Percentiles rank a stretch among this genome's conserved stretches.
phyloP scores from a whole-genome alignment of 768 basidiomycete species.

The Tubosaeta sp. region DNA sequence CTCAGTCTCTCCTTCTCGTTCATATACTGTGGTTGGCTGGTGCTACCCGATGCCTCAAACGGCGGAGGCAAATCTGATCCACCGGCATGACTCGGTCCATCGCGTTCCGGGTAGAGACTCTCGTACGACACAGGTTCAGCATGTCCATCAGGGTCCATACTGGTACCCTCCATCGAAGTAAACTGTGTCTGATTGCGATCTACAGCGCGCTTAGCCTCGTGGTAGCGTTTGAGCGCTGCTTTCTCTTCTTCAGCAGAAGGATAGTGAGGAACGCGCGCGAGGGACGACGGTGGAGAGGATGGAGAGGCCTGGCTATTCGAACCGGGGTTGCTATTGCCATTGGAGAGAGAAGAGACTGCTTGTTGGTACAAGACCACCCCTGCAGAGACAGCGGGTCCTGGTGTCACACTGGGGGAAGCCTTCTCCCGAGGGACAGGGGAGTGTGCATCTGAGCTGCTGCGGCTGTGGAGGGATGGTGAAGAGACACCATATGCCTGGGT shows the following conservation, averaged over 20 bases:
- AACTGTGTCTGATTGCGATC: slow-evolving; percentile 49
- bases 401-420: slow-evolving; percentile 1
- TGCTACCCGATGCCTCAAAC: slow-evolving; percentile 41
- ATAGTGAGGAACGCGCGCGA: slow-evolving; percentile 42
- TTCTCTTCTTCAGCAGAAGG: slow-evolving; percentile 72
- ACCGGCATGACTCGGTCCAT: slow-evolving; percentile 21
- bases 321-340: slow-evolving; percentile 8
- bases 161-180: slow-evolving; percentile 15
- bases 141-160: slow-evolving; percentile 10
- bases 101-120: slow-evolving; percentile 47
- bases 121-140: slow-evolving; percentile 58
- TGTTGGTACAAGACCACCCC: slow-evolving; percentile 44
- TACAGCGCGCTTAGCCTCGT: slow-evolving; percentile 69
- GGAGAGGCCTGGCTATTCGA: slow-evolving; percentile 26
- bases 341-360: slow-evolving; percentile 40
- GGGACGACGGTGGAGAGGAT: slow-evolving; percentile 26
- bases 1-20: slow-evolving; percentile 70
- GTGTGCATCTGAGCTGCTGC: slow-evolving; percentile 28
- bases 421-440: slow-evolving; percentile 15
- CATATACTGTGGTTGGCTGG: slow-evolving; percentile 35
- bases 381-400: slow-evolving; percentile 31
- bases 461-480: slow-evolving; percentile 22
- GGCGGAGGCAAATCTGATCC: slow-evolving; percentile 47
- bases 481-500: slow-evolving; percentile 44
- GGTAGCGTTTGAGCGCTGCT: slow-evolving; percentile 60